phyloP scores from a whole-genome alignment of 148 eudicot genomes.

The Persicaria tinctoria region DNA sequence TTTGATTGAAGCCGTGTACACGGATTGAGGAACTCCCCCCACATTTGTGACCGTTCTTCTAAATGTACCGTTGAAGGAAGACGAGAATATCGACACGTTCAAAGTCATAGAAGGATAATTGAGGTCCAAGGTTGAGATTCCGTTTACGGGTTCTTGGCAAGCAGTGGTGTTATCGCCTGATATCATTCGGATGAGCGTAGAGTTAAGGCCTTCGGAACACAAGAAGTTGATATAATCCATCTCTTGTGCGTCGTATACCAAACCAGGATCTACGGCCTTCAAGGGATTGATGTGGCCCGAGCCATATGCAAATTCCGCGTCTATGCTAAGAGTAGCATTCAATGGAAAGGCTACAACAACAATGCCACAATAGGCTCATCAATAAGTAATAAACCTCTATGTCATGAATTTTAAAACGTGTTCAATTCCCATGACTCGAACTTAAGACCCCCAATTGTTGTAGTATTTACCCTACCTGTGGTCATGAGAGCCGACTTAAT shows the following conservation, averaged over 20 bases:
- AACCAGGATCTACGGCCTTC: constrained; percentile 27
- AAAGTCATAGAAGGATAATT: constrained; percentile 33
- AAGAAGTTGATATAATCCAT: constrained; percentile 27
- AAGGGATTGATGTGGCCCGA: constrained; percentile 29
- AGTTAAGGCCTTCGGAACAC: constrained; percentile 24
- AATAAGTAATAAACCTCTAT: neutral
- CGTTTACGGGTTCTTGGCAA: neutral
- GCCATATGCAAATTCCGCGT: constrained; percentile 31
- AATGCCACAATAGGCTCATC: neutral
- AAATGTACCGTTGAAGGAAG: constrained; percentile 17
- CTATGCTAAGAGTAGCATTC: constrained; percentile 15
- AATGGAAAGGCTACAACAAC: constrained; percentile 19
- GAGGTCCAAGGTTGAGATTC: constrained; percentile 17
- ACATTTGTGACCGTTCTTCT: constrained; percentile 37
- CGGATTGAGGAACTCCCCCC: constrained; percentile 15
- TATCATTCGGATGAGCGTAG: constrained; percentile 8
- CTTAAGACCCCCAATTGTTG: too few species aligned
- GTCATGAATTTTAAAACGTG: neutral
- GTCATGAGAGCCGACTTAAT: constrained; percentile 30
- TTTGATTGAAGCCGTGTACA: constrained; percentile 12
- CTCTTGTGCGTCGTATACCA: constrained; percentile 24
- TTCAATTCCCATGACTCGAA: neutral
- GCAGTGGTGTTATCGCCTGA: constrained; percentile 15
- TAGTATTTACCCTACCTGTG: constrained; percentile 16
- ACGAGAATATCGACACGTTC: neutral